A percentile compares a stretch with the other conserved stretches of the same genome.
These are phyloP conservation scores for Neurospora sp. DNA, from an alignment of 2,329 filamentous ascomycete genomes.

Conservation along the genomic window DNA sequence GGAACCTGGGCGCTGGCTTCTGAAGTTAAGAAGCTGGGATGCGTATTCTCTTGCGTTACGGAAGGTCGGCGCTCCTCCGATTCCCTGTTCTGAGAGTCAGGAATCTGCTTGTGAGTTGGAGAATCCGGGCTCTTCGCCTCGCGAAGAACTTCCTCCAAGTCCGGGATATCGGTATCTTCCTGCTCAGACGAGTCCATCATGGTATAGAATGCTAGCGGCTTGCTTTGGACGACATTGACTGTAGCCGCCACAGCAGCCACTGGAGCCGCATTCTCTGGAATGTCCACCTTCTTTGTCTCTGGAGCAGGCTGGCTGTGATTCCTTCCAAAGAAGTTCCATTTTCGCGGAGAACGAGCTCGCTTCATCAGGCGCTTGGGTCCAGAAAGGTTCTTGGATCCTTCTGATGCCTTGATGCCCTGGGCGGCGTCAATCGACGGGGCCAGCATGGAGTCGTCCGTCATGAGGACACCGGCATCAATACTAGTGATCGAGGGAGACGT, in stretches of 20 bases:
- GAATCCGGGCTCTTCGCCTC: conserved; percentile 33
- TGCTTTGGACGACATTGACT: conserved; percentile 38
- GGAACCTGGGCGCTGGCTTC: neutral
- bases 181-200: conserved; percentile 52
- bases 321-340: conserved; percentile 55
- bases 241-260: conserved; percentile 26
- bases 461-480: conserved; percentile 40
- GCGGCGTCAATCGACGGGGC: conserved; percentile 30
- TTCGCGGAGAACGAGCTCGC: conserved; percentile 44
- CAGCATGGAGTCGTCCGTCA: conserved; percentile 46
- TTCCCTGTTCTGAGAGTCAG: neutral
- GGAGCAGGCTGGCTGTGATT: conserved; percentile 34
- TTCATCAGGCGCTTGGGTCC: conserved; percentile 47
- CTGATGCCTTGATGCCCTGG: conserved; percentile 20
- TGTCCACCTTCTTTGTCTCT: conserved; percentile 28
- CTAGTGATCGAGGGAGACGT: conserved; percentile 44
- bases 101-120: conserved; percentile 7
- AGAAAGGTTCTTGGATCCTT: conserved; percentile 13
- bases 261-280: conserved; percentile 24
- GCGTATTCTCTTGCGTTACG: conserved; percentile 2
- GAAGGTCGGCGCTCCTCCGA: conserved; percentile 9
- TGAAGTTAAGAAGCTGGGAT: neutral
- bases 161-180: conserved; percentile 29
- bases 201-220: conserved; percentile 49
- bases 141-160: conserved; percentile 39